Evolutionary conservation across 2,329 filamentous ascomycete species (phyloP), one percentile per base, ranked within the genome.

Genomic region (Neofusicoccum kwambonambiense): DNA sequence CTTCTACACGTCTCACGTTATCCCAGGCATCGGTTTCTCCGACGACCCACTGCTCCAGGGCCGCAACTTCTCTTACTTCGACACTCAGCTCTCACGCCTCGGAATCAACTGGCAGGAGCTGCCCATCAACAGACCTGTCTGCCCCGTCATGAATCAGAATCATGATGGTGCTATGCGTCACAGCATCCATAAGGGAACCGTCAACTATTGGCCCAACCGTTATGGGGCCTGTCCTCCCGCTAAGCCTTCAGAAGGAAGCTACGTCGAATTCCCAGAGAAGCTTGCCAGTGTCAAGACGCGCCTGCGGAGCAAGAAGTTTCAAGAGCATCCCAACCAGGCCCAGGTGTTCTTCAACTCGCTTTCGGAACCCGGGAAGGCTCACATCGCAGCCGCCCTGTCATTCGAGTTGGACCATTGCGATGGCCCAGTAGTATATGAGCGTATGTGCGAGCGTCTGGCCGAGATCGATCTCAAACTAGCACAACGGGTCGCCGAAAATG

Each of bases 321-420:
- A 83, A 68, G 90, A 95, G 67, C 90, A 94, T 74, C 86, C 86
- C 77, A 88, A 85, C 57, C 91, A 95, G 75, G 90, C 91, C 0
- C 90, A 93, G 73, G 81, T 94, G 1, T 95, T 95, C 80, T 94
- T 88, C 80, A 94, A 94, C 80, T 93, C 89, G 15, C 77, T 94
- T 69, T 86, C 86, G 0, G 78, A 83, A 0, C 80, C 86, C 3
- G 91, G 94, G 76, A 87, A 90, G 77, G 71, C 73, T 12, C 89
- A 92, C 73, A 76, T 90, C 15, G 79, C 80, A 34, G 80, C 79
- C 41, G 86, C 89, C 0, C 82, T 91, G 11, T 81, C 81, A 3
- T 92, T 92, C 71, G 90, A 92, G 77, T 80, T 95, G 1, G 90
- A 93, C 72, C 91, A 94, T 76, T 95, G 91, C 73, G 90, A 94